Evolutionary conservation across 179 eudicot genomes (phyloP).

Genomic region (Gypsophila paniculata): DNA sequence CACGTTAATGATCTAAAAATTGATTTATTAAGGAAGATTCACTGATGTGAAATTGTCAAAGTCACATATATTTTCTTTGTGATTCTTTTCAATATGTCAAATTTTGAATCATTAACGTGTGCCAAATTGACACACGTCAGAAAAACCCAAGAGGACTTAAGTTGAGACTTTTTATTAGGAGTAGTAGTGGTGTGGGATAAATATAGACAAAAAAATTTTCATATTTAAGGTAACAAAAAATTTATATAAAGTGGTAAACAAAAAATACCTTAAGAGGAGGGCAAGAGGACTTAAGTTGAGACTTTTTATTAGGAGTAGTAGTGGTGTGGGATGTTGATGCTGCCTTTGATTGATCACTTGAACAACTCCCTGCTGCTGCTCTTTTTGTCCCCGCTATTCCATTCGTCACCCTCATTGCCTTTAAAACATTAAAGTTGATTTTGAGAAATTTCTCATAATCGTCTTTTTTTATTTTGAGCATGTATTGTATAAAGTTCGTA

Average conservation of each 20-base stretch:
- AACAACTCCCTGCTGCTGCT: slow-evolving; percentile 20
- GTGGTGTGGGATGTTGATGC: slow-evolving; percentile 21
- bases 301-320: slow-evolving; percentile 32
- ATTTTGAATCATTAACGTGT: no score
- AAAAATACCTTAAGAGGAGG: slow-evolving; percentile 45
- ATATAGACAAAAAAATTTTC: no score
- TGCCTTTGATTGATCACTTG: slow-evolving; percentile 26
- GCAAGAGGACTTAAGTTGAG: slow-evolving; percentile 33
- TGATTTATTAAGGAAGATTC: no score
- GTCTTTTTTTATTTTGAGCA: slow-evolving; percentile 19
- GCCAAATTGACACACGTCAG: no score
- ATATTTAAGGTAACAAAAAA: no score
- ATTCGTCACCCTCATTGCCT: slow-evolving; percentile 23
- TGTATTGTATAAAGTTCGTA: slow-evolving; percentile 36
- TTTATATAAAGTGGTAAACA: not conserved
- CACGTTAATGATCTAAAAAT: no score
- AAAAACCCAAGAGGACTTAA: no score
- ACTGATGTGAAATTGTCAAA: no score
- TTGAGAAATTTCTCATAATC: not conserved
- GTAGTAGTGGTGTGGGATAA: no score
- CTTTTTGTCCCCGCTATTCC: slow-evolving; percentile 40
- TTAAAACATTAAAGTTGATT: not conserved
- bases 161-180: no score
- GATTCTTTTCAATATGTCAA: no score
- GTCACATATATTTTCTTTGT: no score